A percentile compares a stretch with the other conserved stretches of the same genome.
Conservation (phyloP, 139 green algal species). For the Mesostigma viride region DNA sequence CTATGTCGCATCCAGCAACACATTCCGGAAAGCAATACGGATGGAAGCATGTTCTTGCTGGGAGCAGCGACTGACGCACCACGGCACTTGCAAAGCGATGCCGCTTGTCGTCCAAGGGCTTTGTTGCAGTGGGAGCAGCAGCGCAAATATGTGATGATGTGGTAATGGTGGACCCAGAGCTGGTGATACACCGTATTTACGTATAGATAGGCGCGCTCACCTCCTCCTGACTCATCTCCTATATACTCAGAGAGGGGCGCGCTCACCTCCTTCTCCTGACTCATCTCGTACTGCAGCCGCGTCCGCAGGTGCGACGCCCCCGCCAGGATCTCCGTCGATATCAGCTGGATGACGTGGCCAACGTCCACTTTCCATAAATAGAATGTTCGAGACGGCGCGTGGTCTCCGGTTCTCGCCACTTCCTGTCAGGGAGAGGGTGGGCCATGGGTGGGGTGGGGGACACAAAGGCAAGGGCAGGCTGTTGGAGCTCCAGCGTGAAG, state of each 20-base stretch:
- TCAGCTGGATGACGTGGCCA: conserved; percentile 1
- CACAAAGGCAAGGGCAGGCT: no score
- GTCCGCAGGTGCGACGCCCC: conserved; percentile 50
- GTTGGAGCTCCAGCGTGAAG: no score
- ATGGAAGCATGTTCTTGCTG: neutral
- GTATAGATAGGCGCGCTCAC: neutral
- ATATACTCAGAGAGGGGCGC: neutral
- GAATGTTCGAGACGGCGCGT: conserved; percentile 62
- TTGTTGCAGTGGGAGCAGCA: neutral
- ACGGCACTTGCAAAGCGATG: conserved; percentile 2
- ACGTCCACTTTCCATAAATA: conserved; percentile 63
- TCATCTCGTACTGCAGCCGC: conserved; percentile 50
- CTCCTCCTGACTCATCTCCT: neutral
- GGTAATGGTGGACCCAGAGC: neutral
- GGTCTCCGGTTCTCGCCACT: conserved; percentile 60
- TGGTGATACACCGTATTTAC: neutral
- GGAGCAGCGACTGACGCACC: no score
- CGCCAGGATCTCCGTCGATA: conserved; percentile 45
- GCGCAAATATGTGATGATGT: neutral
- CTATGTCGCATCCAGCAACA: no score
- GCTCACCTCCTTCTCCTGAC: conserved; percentile 42
- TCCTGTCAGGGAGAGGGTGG: no score
- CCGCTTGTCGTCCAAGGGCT: neutral
- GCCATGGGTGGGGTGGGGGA: no score
- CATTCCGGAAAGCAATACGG: neutral